Conservation (phyloP, 306 rosid species). For the Vigna mungo region DNA sequence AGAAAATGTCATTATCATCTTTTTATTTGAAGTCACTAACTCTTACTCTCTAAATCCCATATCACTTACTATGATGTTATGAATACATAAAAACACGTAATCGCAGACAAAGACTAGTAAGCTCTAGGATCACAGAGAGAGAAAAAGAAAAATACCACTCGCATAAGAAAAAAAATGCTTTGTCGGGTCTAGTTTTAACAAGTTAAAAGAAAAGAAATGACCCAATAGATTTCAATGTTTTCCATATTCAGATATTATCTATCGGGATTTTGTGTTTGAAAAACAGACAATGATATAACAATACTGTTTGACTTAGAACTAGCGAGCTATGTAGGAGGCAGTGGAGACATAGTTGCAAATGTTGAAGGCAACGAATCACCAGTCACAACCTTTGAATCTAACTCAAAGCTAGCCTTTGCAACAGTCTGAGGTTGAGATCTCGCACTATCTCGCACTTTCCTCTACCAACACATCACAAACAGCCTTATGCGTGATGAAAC, state of each 20-base stretch:
- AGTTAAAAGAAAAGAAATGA: constrained; percentile 50
- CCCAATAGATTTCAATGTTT: constrained; percentile 26
- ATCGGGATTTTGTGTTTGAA: constrained; percentile 72
- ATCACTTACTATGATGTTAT: constrained; percentile 44
- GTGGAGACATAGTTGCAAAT: neutral
- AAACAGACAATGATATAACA: constrained; percentile 37
- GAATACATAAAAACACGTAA: neutral
- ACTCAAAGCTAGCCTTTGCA: constrained; percentile 53
- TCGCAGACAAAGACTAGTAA: constrained; percentile 65
- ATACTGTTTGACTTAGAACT: constrained; percentile 54
- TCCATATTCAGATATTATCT: constrained; percentile 40
- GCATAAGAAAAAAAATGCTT: constrained; percentile 27
- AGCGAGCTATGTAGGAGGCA: neutral
- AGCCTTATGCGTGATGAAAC: constrained; percentile 54
- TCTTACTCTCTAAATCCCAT: constrained; percentile 29
- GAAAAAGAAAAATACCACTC: neutral
- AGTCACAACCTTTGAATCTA: constrained; percentile 49
- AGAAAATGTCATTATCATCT: no score
- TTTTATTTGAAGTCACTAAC: no score
- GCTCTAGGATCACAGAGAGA: constrained; percentile 54
- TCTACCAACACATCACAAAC: constrained; percentile 92
- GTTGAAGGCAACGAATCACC: constrained; percentile 44
- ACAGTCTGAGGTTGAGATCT: constrained; percentile 46
- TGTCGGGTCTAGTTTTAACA: constrained; percentile 42
- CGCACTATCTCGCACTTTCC: constrained; percentile 76